Evolutionary conservation across 345 rosid genomes (phyloP).

Genomic region (Balakata baccata): DNA sequence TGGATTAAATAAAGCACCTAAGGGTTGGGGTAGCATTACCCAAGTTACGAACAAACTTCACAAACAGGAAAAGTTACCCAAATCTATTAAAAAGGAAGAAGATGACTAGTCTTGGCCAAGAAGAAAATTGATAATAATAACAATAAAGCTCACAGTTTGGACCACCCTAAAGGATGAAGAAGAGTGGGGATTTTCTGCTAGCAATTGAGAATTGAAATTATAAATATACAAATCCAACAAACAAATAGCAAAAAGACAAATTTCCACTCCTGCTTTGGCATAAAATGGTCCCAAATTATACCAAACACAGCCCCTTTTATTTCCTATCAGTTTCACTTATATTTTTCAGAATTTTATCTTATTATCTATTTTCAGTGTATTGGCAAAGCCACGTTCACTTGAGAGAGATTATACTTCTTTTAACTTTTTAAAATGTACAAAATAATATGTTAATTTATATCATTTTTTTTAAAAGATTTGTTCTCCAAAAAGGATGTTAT

Average conservation of each 20-base stretch:
- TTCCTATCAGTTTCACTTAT: background rate
- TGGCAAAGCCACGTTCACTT: too few relatives aligned
- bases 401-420: too few relatives aligned
- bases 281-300: background rate
- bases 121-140: background rate
- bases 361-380: too few relatives aligned
- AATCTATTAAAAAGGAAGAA: background rate
- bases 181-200: slow-evolving; percentile 1
- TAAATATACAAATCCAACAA: background rate
- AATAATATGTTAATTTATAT: too few relatives aligned
- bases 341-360: background rate
- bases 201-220: background rate
- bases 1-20: too few relatives aligned
- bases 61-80: background rate
- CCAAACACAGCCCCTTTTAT: too few relatives aligned
- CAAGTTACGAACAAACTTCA: too few relatives aligned
- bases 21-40: too few relatives aligned
- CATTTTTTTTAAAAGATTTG: too few relatives aligned
- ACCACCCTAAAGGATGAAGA: slow-evolving; percentile 14
- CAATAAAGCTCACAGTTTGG: background rate
- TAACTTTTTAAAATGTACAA: too few relatives aligned
- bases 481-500: too few relatives aligned
- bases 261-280: background rate
- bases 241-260: slow-evolving; percentile 21
- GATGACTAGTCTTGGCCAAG: background rate